Base-by-base conservation (phyloP, 164 flowering plant genomes). In the Saururus chinensis region DNA sequence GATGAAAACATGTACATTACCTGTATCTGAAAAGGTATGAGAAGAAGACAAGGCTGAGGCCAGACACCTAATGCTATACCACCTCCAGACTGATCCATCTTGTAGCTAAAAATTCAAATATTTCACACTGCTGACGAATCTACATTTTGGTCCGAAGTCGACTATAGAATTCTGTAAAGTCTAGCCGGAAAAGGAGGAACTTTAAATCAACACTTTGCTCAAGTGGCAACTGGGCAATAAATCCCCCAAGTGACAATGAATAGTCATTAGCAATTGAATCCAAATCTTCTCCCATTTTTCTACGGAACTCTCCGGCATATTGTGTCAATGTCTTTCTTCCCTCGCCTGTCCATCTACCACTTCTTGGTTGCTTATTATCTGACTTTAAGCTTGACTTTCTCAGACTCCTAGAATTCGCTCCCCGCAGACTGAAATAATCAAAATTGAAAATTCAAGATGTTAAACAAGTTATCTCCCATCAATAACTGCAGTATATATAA, bases 191-290 rank as follows among this genome's bases (percentile, higher is more conserved):
- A 35, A 84, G 68, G 53, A 91, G 95, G 74, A 91, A 95, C 73
- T 95, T 95, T 60, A 95, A 69, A 77, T 95, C 99, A 66, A 95
- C 80, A 55, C 87, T 95, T 68, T 89, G 93, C 70, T 95, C 96
- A 67, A 95, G 67, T 7, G 99, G 99, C 78, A 95, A 79, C 70
- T 80, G 87, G 60, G 93, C 73, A 67, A 95, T 80, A 74, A 91
- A 95, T 16, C 83, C 93, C 59, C 80, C 86, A 26, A 91, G 86
- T 68, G 84, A 61, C 60, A 81, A 72, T 53, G 86, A 82, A 63
- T 89, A 95, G 63, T 95, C 95, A 41, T 82, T 81, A 22, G 88
- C 79, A 72, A 86, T 64, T 59, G 67, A 72, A 66, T 83, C 90
- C 57, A 95, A 75, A 35, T 89, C 97, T 68, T 75, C 81, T 48